These are phyloP conservation scores for Microdochium paspali DNA, from an alignment of 2,329 filamentous ascomycete genomes.

Conservation along the genomic window DNA sequence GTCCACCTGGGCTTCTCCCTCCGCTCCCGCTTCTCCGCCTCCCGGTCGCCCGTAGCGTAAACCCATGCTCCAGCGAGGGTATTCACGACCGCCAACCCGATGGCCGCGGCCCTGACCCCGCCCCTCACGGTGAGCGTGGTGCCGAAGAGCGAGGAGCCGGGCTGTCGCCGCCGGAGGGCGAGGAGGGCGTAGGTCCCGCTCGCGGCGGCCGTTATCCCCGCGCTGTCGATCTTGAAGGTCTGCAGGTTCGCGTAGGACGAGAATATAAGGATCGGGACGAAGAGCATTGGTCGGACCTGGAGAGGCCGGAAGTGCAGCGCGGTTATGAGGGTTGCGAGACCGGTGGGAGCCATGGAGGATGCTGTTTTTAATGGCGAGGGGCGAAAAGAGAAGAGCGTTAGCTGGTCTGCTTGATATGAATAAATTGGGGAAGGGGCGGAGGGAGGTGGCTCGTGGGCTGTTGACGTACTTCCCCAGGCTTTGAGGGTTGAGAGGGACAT, in stretches of 20 bases:
- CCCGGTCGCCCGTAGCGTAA: slow-evolving; percentile 40
- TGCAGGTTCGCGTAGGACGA: slow-evolving; percentile 50
- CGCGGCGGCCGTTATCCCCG: slow-evolving; percentile 45
- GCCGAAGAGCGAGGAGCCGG: slow-evolving; percentile 18
- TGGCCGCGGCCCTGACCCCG: slow-evolving; percentile 37
- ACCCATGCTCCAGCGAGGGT: slow-evolving; percentile 38
- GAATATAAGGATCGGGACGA: slow-evolving; percentile 44
- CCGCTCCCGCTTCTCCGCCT: slow-evolving; percentile 37
- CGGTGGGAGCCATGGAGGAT: slow-evolving; percentile 42
- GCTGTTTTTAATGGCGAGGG: slow-evolving; percentile 23
- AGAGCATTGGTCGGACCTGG: slow-evolving; percentile 37
- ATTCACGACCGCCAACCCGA: slow-evolving; percentile 40
- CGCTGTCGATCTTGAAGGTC: slow-evolving; percentile 46
- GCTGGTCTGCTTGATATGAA: neutral
- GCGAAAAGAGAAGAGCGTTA: neutral
- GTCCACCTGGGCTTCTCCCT: slow-evolving; percentile 42
- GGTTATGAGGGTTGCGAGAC: slow-evolving; percentile 45
- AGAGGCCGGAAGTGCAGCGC: slow-evolving; percentile 46
- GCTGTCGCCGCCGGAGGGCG: slow-evolving; percentile 36
- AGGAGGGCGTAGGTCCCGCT: slow-evolving; percentile 48
- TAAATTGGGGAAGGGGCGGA: too few relatives aligned
- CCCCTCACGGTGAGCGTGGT: slow-evolving; percentile 37
- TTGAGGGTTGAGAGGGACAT: slow-evolving; percentile 21
- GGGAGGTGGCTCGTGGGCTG: too few relatives aligned
- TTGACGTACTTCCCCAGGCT: slow-evolving; percentile 40